Base-by-base conservation (phyloP, 257 asterid genomes). In the Penstemon newberryi region DNA sequence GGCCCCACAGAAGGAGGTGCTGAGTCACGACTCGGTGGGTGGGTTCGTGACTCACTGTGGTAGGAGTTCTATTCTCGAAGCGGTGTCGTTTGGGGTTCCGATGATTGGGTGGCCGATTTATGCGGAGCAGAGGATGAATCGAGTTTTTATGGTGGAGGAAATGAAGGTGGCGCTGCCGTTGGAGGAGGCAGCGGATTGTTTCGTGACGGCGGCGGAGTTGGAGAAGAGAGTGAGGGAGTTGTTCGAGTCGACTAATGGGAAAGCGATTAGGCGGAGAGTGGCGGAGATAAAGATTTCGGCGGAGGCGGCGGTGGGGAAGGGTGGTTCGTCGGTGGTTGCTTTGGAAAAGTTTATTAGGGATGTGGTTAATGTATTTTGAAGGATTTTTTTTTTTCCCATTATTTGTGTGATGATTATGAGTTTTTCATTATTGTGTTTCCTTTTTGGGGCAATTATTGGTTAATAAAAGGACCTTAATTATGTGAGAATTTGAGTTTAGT, bases 21-120 rank as follows among this genome's bases (percentile, higher is more conserved):
- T 73, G 59, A 41, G 64, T 8, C 80, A 57, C 62, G 79, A 18
- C 5, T 42, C 80, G 4, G 68, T 77, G 1, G 80, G 71, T 2
- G 83, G 77, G 11, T 81, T 81, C 73, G 81, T 81, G 65, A 66
- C 81, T 7, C 86, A 81, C 50, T 78, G 81, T 19, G 83, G 83
- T 1, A 65, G 75, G 61, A 75, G 68, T 60, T 75, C 83, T 10
- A 3, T 56, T 4, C 57, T 78, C 9, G 81, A 81, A 60, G 80
- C 83, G 15, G 63, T 71, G 42, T 49, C 58, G 25, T 58, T 37
- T 8, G 80, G 85, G 6, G 71, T 78, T 4, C 83, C 86, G 2
- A 67, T 81, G 74, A 68, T 78, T 19, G 74, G 79, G 5, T 78
- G 77, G 78, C 83, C 79, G 5, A 11, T 78, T 12, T 71, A 81